Conservation (phyloP, 148 eudicot species). For the Camellia sinensis region DNA sequence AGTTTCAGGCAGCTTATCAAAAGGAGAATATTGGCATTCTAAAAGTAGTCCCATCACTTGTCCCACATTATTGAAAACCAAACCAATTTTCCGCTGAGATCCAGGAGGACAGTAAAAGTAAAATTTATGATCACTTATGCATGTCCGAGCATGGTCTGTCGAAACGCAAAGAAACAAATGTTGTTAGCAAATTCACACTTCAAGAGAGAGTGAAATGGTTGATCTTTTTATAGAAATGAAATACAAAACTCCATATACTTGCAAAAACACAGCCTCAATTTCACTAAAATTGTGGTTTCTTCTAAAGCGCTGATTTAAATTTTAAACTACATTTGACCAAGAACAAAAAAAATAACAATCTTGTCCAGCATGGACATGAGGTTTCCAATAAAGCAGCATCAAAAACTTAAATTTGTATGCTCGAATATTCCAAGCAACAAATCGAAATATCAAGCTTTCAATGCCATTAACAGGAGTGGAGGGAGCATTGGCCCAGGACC, state of each 20-base stretch:
- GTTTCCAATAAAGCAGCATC: not conserved
- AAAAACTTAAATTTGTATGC: not conserved
- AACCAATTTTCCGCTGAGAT: conserved; percentile 53
- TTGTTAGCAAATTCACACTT: not conserved
- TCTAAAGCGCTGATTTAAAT: not conserved
- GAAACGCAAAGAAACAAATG: conserved; percentile 1
- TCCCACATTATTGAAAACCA: conserved; percentile 75
- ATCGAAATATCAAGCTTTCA: not conserved
- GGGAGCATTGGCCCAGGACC: too few relatives aligned
- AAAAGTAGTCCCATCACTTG: conserved; percentile 63
- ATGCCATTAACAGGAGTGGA: too few relatives aligned
- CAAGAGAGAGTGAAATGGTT: not conserved
- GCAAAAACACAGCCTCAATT: not conserved
- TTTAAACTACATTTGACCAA: not conserved
- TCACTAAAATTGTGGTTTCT: not conserved
- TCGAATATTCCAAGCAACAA: not conserved
- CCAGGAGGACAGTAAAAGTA: conserved; percentile 47
- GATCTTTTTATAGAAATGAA: too few relatives aligned
- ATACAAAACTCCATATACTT: not conserved
- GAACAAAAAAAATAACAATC: not conserved
- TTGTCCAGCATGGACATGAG: not conserved
- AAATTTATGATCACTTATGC: conserved; percentile 54
- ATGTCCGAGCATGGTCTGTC: conserved; percentile 72
- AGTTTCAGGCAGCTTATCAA: conserved; percentile 63
- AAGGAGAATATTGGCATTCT: conserved; percentile 49